Percentiles rank a stretch among this genome's conserved stretches.
Conservation (phyloP, 208 protist genomes). For the Wallacemonas sp. region DNA sequence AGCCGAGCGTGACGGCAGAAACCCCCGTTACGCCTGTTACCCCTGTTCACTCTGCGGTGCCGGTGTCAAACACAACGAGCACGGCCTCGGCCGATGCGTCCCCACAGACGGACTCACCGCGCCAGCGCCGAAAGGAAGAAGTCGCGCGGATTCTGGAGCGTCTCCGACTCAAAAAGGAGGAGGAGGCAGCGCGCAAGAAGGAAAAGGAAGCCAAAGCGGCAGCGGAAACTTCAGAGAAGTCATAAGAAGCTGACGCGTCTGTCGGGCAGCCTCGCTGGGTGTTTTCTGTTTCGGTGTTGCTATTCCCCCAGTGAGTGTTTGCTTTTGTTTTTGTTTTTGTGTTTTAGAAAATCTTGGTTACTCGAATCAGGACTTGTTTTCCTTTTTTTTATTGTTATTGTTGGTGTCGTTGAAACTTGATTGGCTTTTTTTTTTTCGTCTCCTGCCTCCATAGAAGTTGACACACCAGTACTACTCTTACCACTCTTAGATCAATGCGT, state of each 20-base stretch:
- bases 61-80: slow-evolving; percentile 1
- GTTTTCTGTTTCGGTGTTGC: too few relatives aligned
- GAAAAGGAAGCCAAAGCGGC: not conserved
- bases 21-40: too few relatives aligned
- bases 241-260: too few relatives aligned
- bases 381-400: slow-evolving; percentile 11
- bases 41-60: too few relatives aligned
- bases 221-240: not conserved
- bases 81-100: slow-evolving; percentile 10
- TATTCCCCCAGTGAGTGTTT: too few relatives aligned
- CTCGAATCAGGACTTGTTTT: too few relatives aligned
- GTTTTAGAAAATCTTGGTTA: too few relatives aligned
- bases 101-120: slow-evolving; percentile 11
- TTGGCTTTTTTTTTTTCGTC: slow-evolving; percentile 9
- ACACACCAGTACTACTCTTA: not conserved
- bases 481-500: too few relatives aligned
- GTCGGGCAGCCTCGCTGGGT: too few relatives aligned
- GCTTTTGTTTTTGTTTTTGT: slow-evolving; percentile 6
- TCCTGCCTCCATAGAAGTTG: not conserved
- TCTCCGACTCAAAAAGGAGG: slow-evolving; percentile 33
- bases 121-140: slow-evolving; percentile 34
- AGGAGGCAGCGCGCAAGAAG: slow-evolving; percentile 14
- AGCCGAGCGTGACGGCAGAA: too few relatives aligned
- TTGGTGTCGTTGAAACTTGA: slow-evolving; percentile 3
- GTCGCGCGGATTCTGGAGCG: slow-evolving; percentile 46